Evolutionary conservation across 495 filamentous ascomycete species (phyloP), one percentile per base, ranked within the genome.

Genomic region (Neurospora sp.): DNA sequence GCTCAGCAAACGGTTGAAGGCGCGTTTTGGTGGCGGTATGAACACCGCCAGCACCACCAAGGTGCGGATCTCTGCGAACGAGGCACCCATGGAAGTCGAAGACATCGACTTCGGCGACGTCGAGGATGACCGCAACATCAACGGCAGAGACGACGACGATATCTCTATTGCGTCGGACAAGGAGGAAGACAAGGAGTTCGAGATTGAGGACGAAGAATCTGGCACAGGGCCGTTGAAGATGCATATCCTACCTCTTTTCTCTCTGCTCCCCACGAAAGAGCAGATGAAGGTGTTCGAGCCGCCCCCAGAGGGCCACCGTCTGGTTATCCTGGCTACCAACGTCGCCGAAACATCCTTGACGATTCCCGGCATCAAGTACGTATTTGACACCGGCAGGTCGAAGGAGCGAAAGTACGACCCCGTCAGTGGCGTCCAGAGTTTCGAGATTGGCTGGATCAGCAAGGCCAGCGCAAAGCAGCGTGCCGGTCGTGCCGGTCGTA

Each of bases 331-430:
- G 27, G 94, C 96, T 0, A 99, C 96, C 27, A 99, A 99, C 79
- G 93, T 99, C 31, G 96, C 96, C 0, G 96, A 99, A 80, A 99
- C 96, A 4, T 94, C 91, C 86, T 85, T 99, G 72, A 99, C 96
- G 0, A 99, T 99, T 59, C 96, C 96, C 4, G 94, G 94, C 20
- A 95, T 97, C 73, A 88, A 92, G 71, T 99, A 98, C 78, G 96
- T 99, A 18, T 97, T 99, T 74, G 96, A 99, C 81, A 82, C 91
- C 77, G 96, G 96, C 40, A 87, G 96, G 48, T 89, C 92, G 3
- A 99, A 99, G 80, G 94, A 97, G 79, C 91, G 94, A 72, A 91
- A 90, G 69, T 98, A 94, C 77, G 91, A 98, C 76, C 84, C 88
- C 16, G 82, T 86, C 27, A 98, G 92, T 10, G 95, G 96, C 10